Evolutionary conservation across 2,329 filamentous ascomycete species (phyloP).

Genomic region (Hypoxylon sp.): DNA sequence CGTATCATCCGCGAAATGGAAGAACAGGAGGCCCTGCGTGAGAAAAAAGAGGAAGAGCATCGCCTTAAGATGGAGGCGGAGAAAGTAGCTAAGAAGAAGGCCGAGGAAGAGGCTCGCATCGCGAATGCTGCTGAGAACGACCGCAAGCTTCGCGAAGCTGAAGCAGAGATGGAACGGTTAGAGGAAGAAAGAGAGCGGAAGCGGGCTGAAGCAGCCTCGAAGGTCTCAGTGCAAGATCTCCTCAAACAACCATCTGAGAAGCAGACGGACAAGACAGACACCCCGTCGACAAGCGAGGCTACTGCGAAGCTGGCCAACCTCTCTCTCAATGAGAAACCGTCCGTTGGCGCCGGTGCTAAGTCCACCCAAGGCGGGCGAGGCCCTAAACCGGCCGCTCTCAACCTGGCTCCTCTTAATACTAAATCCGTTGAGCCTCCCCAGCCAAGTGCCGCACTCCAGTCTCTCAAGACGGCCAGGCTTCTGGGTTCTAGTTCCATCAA

Average conservation of each 20-base stretch:
- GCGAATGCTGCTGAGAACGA: conserved; percentile 68
- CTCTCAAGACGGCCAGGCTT: conserved; percentile 91
- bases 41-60: conserved; percentile 61
- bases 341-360: conserved; percentile 63
- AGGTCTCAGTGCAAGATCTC: conserved; percentile 64
- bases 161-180: conserved; percentile 77
- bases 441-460: conserved; percentile 92
- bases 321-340: conserved; percentile 64
- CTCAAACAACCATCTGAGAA: conserved; percentile 57
- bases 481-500: conserved; percentile 82
- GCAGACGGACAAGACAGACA: conserved; percentile 57
- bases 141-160: conserved; percentile 77
- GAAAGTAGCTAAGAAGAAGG: conserved; percentile 58
- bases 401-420: conserved; percentile 83
- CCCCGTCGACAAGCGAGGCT: conserved; percentile 56
- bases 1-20: conserved; percentile 73
- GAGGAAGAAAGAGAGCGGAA: conserved; percentile 77
- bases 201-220: conserved; percentile 62
- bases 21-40: conserved; percentile 64
- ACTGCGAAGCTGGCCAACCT: conserved; percentile 65
- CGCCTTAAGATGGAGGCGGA: conserved; percentile 58
- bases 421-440: conserved; percentile 91
- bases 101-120: conserved; percentile 59
- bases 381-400: conserved; percentile 86
- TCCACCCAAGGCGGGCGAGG: conserved; percentile 67